These are phyloP conservation scores for Cryptosporidium baileyi DNA, from an alignment of 169 alveolate genomes.

Conservation along the genomic window DNA sequence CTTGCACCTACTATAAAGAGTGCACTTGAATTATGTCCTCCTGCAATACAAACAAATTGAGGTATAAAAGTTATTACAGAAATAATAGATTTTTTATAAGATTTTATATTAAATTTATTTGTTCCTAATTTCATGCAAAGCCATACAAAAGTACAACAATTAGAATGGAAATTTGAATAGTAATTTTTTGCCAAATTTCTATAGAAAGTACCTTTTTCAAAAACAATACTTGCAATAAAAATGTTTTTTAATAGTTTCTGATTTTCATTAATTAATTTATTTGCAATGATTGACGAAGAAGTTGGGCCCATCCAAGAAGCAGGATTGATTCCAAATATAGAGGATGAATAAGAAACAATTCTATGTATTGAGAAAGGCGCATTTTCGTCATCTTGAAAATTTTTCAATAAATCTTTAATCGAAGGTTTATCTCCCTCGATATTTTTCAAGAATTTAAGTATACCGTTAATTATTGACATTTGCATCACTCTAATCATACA, in stretches of 20 bases:
- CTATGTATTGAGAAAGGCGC: constrained; percentile 42
- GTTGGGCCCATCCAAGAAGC: constrained; percentile 63
- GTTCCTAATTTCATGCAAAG: constrained; percentile 48
- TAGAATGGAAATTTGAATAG: neutral
- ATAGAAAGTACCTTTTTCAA: constrained; percentile 37
- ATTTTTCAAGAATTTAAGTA: neutral
- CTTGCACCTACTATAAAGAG: constrained; percentile 31
- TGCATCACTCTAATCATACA: constrained; percentile 60
- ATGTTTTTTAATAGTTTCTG: neutral
- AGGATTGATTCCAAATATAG: constrained; percentile 26
- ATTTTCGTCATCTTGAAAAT: constrained; percentile 16
- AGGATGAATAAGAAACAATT: constrained; percentile 1
- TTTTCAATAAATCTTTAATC: neutral
- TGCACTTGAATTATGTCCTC: constrained; percentile 53
- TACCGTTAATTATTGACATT: constrained; percentile 25
- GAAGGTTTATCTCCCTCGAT: neutral
- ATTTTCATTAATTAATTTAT: constrained; percentile 15
- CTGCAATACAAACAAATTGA: constrained; percentile 54
- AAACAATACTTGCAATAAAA: constrained; percentile 20
- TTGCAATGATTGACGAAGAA: constrained; percentile 50
- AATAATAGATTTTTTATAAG: constrained; percentile 38
- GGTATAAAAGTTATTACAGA: constrained; percentile 15
- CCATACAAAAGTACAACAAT: constrained; percentile 45
- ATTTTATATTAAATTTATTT: neutral
- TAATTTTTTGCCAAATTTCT: neutral